Base-by-base conservation (phyloP, 2,329 filamentous ascomycete genomes). In the Trichoderma breve region DNA sequence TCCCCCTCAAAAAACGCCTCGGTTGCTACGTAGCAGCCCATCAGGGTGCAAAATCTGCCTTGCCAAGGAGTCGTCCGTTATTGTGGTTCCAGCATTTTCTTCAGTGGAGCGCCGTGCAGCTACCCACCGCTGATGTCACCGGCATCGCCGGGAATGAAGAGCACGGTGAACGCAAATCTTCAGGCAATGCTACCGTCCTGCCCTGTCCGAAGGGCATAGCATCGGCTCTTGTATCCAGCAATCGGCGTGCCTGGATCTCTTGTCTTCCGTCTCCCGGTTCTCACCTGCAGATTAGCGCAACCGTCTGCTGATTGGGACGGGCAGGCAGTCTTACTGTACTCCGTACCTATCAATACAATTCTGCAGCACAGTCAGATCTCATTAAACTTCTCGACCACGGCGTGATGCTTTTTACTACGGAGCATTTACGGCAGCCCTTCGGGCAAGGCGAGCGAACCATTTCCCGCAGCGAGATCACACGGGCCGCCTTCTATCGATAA, bases 31-130 rank as follows among this genome's bases (percentile, higher is more conserved):
- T 58, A 70, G 60, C 67, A 51, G 67, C 18, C 66, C 67, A 70
- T 70, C 67, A 47, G 67, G 67, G 67, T 70, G 43, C 24, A n/a
- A 53, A 71, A 57, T 71, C 61, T 71, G 68, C 61, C 68, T 71
- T 71, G 68, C 58, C 36, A 71, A 51, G 43, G 43, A 57, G 60
- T n/a, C 53, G 39, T 43, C 34, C n/a, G 21, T 51, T 51, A 51
- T 70, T 57, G 60, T 70, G 60, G 28, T 62, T 55, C 60, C 57
- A 32, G 28, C 57, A 24, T 70, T 28, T 62, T 55, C 47, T 71
- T 55, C 60, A 71, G 43, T 55, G 58, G 68, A 61, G 28, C 39
- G 15, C 28, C 28, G 36, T 61, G 39, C 67, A 70, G 39, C 67
- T 61, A 32, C 26, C 67, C 57, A 70, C 57, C 43, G 36, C 55